Evolutionary conservation across 306 rosid genomes (phyloP), one percentile per base, ranked within the genome.

Genomic region (Albizia julibrissin): DNA sequence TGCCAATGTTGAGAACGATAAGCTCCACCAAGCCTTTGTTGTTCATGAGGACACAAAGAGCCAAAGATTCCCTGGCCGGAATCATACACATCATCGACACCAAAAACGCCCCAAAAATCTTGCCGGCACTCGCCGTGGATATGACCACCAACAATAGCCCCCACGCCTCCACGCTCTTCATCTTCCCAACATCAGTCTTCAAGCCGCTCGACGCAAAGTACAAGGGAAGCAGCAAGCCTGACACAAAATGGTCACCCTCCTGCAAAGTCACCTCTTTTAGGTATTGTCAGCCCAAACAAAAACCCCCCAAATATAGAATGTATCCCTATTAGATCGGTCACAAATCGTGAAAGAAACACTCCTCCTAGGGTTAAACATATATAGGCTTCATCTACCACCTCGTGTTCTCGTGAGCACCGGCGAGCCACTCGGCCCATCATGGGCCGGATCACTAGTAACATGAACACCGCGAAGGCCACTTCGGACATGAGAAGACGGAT

Each of bases 11-110:
- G 85, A 93, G 98, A 69, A 93, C 98, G 5, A 93, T 93, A 58
- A 93, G 93, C 84, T 93, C 98, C 4, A 93, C 96, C 85, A 93
- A 83, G 9, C 98, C 98, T 72, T 91, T 93, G 26, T 97, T 93
- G 65, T 93, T 93, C 98, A 93, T 93, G 61, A 93, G 86, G 7
- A 91, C 79, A 9, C 98, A 97, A 22, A 93, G 93, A 0, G 91
- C 75, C 31, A 93, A 29, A 8, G 98, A 83, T 19, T 93, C 98
- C 76, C 92, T 87, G 10, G 74, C 80, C 10, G 97, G 97, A 9
- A 93, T 81, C 86, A 31, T 74, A 62, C 86, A 86, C 88, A 88
- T 74, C 82, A 93, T 21, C 4, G 94, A 94, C 81, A 84, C 94
- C 34, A 5, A 71, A 37, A 91, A 91, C 0, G 98, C 91, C 24